A percentile compares a stretch with the other conserved stretches of the same genome.
Evolutionary conservation across 2,329 filamentous ascomycete species (phyloP).

Genomic region (Stachybotrys chartarum): DNA sequence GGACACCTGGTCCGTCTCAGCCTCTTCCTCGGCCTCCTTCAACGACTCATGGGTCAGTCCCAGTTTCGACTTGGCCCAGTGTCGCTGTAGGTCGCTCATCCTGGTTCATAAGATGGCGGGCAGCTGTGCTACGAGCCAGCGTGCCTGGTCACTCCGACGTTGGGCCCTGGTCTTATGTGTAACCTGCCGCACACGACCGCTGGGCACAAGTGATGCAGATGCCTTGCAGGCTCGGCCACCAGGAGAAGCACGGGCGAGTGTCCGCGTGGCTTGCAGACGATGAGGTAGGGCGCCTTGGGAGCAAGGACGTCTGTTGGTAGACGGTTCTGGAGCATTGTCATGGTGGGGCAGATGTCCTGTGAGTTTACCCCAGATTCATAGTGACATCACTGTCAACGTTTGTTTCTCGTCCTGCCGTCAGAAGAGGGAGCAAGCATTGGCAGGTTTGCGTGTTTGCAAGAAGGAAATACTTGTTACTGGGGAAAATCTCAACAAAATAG

Average conservation of each 20-base stretch:
- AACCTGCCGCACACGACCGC: background rate
- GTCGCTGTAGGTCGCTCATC: constrained; percentile 78
- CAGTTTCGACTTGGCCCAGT: constrained; percentile 72
- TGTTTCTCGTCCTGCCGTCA: background rate
- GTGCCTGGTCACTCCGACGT: background rate
- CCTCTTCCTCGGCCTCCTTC: constrained; percentile 39
- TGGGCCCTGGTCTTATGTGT: background rate
- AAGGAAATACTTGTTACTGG: no score
- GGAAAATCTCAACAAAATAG: no score
- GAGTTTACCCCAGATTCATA: background rate
- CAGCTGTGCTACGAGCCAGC: background rate
- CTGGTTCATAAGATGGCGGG: constrained; percentile 9
- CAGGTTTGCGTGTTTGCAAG: background rate
- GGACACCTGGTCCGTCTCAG: constrained; percentile 41
- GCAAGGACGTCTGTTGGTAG: background rate
- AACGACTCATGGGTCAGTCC: constrained; percentile 44
- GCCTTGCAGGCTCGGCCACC: background rate
- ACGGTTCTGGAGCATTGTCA: background rate
- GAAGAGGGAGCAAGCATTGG: background rate
- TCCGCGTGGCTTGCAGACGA: background rate
- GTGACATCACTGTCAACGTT: background rate
- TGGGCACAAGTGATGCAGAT: background rate
- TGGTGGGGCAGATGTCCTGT: background rate
- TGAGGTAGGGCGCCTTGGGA: background rate
- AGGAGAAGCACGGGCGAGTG: background rate